phyloP scores from a whole-genome alignment of 768 basidiomycete genomes.

The Pleurotus tuber-regium region DNA sequence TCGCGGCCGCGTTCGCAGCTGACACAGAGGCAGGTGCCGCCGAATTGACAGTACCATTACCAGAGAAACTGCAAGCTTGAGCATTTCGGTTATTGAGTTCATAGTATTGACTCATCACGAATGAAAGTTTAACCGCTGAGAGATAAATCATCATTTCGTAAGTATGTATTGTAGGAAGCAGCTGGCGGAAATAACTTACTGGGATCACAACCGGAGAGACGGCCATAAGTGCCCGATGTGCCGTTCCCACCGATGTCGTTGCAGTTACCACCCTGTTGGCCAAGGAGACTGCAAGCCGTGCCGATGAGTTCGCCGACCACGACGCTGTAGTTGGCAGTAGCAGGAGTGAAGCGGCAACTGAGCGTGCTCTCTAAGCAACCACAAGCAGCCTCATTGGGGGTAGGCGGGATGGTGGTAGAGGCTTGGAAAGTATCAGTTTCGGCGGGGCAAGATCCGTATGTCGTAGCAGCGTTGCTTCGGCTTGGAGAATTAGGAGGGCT shows the following conservation, averaged over 20 bases:
- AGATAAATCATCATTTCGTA: constrained; percentile 4
- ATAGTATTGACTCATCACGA: constrained; percentile 78
- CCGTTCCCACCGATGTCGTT: constrained; percentile 72
- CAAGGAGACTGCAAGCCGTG: constrained; percentile 75
- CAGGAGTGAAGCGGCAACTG: constrained; percentile 71
- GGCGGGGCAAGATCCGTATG: constrained; percentile 66
- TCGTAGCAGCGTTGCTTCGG: constrained; percentile 35
- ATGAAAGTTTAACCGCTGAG: constrained; percentile 76
- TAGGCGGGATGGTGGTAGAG: constrained; percentile 72
- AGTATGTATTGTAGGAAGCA: constrained; percentile 6
- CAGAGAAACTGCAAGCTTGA: constrained; percentile 73
- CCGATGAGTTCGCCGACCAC: constrained; percentile 63
- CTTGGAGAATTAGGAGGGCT: constrained; percentile 63
- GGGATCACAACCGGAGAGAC: constrained; percentile 76
- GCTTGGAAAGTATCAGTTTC: constrained; percentile 60
- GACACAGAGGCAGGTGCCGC: constrained; percentile 46
- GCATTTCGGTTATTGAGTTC: constrained; percentile 55
- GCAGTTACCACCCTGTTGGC: constrained; percentile 59
- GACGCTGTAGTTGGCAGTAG: constrained; percentile 55
- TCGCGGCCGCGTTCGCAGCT: constrained; percentile 54
- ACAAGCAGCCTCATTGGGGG: constrained; percentile 81
- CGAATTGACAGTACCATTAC: constrained; percentile 79
- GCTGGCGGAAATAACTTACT: constrained; percentile 39
- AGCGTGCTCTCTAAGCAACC: constrained; percentile 66
- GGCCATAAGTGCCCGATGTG: constrained; percentile 70